phyloP scores from a whole-genome alignment of 768 basidiomycete genomes.

The Pleurotus ostreatus region DNA sequence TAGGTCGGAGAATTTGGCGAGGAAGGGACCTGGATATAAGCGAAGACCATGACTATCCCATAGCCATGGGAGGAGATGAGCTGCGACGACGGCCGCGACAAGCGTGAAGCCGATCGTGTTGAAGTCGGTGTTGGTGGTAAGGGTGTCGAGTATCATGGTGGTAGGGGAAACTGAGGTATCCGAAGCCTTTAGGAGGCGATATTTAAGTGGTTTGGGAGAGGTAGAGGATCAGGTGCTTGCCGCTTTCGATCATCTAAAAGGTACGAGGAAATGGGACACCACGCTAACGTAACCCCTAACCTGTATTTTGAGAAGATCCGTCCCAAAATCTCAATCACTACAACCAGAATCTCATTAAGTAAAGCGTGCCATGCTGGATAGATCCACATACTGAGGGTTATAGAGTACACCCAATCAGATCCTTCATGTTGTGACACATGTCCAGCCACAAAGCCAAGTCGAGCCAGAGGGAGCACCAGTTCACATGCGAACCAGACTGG shows the following conservation, averaged over 20 bases:
- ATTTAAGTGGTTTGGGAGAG: slow-evolving; percentile 11
- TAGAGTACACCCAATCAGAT: slow-evolving; percentile 1
- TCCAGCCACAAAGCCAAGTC: slow-evolving; percentile 6
- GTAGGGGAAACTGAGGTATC: slow-evolving; percentile 7
- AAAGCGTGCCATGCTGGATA: slow-evolving; percentile 1
- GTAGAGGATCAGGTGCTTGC: slow-evolving; percentile 20
- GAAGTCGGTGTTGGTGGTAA: slow-evolving; percentile 17
- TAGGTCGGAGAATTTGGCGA: slow-evolving; percentile 67
- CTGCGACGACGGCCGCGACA: slow-evolving; percentile 25
- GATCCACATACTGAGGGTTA: slow-evolving; percentile 1
- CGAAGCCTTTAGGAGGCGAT: background rate
- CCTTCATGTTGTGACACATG: background rate
- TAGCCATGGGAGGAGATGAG: slow-evolving; percentile 47
- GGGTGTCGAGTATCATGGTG: slow-evolving; percentile 23
- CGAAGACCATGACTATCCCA: slow-evolving; percentile 58
- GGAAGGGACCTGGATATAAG: slow-evolving; percentile 59
- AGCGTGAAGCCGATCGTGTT: slow-evolving; percentile 21
- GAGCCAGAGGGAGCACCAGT: background rate
- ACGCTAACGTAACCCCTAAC: slow-evolving; percentile 9
- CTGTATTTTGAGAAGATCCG: slow-evolving; percentile 21
- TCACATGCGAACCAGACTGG: slow-evolving; percentile 2
- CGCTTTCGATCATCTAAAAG: slow-evolving; percentile 20
- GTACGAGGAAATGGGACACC: slow-evolving; percentile 16
- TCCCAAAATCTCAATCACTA: slow-evolving; percentile 3
- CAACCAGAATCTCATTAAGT: background rate